Evolutionary conservation across 1,284 basidiomycete species (phyloP).

Genomic region (Pseudozyma flocculosa): DNA sequence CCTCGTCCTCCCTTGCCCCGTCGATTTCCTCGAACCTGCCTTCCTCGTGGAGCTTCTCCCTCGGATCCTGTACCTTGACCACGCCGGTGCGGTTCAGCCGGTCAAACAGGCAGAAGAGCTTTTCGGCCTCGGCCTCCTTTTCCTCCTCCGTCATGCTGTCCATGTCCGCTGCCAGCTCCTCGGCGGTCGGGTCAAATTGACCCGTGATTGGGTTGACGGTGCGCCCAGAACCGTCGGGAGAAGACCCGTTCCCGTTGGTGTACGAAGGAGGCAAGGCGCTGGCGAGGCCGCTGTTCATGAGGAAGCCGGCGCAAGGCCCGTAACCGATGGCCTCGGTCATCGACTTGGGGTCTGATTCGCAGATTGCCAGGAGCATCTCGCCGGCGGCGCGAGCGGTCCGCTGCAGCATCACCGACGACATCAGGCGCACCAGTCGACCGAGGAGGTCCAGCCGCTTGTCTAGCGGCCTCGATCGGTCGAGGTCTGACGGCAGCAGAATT

Average conservation of each 20-base stretch:
- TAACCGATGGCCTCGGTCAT: conserved; percentile 45
- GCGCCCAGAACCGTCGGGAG: no score
- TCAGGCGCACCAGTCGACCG: conserved; percentile 37
- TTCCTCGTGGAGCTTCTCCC: conserved; percentile 17
- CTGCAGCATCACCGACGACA: conserved; percentile 33
- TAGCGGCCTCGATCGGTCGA: conserved; percentile 29
- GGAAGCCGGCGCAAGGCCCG: conserved; percentile 49
- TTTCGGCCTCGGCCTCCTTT: conserved; percentile 47
- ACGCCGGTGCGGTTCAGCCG: conserved; percentile 44
- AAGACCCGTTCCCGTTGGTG: no score
- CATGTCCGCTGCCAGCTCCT: conserved; percentile 27
- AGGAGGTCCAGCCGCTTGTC: conserved; percentile 38
- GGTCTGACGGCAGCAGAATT: conserved; percentile 29
- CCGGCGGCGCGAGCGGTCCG: conserved; percentile 38
- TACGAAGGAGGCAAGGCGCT: conserved; percentile 24
- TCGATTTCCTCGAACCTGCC: conserved; percentile 37
- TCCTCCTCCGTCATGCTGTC: conserved; percentile 43
- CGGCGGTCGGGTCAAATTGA: conserved; percentile 27
- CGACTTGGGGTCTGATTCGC: conserved; percentile 22
- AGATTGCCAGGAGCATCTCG: conserved; percentile 40
- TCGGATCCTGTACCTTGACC: conserved; percentile 37
- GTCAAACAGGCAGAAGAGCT: conserved; percentile 47
- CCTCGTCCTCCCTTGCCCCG: conserved; percentile 10
- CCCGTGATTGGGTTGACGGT: conserved; percentile 52
- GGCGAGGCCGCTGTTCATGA: conserved; percentile 28